A percentile compares a stretch with the other conserved stretches of the same genome.
phyloP scores from a whole-genome alignment of 2,329 filamentous ascomycete species.

The Shiraia sp. region DNA sequence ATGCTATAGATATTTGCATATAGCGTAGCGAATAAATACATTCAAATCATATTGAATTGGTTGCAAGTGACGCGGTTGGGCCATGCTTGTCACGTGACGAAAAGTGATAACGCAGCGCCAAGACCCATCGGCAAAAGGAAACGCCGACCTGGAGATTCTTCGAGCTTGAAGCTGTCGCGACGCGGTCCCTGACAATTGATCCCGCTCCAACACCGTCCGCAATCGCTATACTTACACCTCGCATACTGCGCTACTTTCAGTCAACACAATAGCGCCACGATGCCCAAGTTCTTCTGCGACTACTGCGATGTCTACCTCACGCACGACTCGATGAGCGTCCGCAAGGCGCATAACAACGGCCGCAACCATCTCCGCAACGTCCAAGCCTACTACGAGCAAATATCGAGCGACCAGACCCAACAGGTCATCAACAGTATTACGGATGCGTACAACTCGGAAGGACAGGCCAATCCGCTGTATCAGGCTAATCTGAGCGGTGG shows the following conservation, averaged over 20 bases:
- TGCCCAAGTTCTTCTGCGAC: constrained; percentile 61
- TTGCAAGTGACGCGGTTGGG: no score
- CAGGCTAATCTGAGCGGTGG: constrained; percentile 54
- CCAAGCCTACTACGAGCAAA: constrained; percentile 98
- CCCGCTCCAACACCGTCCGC: no score
- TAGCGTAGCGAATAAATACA: constrained; percentile 1
- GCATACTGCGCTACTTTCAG: no score
- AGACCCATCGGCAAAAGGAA: constrained; percentile 19
- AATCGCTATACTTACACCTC: no score
- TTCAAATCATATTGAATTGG: not conserved
- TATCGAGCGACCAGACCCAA: constrained; percentile 97
- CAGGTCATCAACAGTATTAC: constrained; percentile 98
- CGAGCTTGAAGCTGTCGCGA: constrained; percentile 20
- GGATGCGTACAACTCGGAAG: constrained; percentile 90
- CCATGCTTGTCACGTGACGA: no score
- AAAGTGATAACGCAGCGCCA: constrained; percentile 7
- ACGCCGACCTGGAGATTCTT: constrained; percentile 24
- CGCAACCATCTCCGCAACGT: constrained; percentile 97
- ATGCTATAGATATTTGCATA: not conserved
- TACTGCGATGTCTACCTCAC: constrained; percentile 99
- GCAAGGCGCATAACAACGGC: constrained; percentile 96
- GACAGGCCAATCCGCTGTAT: constrained; percentile 87
- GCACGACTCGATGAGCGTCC: constrained; percentile 99
- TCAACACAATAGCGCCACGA: constrained; percentile 4
- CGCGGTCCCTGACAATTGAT: constrained; percentile 14